Evolutionary conservation across 768 basidiomycete species (phyloP).

Genomic region (Phylloporus sp.): DNA sequence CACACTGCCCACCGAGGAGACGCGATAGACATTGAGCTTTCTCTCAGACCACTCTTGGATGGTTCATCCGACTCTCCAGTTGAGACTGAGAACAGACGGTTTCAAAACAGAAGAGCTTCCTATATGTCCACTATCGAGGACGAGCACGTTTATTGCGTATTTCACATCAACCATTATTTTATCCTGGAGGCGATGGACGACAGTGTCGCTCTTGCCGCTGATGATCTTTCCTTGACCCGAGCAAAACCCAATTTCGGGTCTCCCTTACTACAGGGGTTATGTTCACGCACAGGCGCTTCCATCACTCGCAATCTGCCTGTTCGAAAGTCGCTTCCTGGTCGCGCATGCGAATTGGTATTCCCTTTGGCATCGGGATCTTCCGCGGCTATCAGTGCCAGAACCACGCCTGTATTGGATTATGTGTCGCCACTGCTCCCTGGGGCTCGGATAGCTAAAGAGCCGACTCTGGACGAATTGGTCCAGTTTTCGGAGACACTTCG

Average conservation of each 20-base stretch:
- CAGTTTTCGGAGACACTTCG: constrained; percentile 78
- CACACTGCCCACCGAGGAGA: constrained; percentile 67
- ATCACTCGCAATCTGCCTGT: constrained; percentile 38
- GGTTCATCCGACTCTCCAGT: constrained; percentile 23
- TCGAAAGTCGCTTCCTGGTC: constrained; percentile 40
- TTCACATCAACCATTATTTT: constrained; percentile 55
- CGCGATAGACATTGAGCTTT: constrained; percentile 81
- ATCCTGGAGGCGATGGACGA: constrained; percentile 18
- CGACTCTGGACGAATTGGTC: constrained; percentile 72
- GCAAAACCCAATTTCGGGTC: constrained; percentile 43
- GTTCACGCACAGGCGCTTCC: constrained; percentile 55
- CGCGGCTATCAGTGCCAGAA: constrained; percentile 38
- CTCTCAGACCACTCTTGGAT: constrained; percentile 39
- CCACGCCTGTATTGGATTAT: constrained; percentile 42
- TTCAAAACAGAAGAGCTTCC: constrained; percentile 26
- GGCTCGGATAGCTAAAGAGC: constrained; percentile 60
- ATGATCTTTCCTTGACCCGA: constrained; percentile 22
- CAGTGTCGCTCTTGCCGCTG: constrained; percentile 3
- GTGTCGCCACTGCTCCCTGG: constrained; percentile 47
- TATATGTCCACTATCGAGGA: constrained; percentile 25
- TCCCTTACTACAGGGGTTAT: constrained; percentile 55
- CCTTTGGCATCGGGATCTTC: constrained; percentile 58
- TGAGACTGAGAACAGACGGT: constrained; percentile 18
- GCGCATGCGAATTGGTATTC: constrained; percentile 64
- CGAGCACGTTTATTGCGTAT: constrained; percentile 49